Evolutionary conservation across 768 basidiomycete genomes (phyloP), one percentile per base, ranked within the genome.

Genomic region (Kondoa subrosea): DNA sequence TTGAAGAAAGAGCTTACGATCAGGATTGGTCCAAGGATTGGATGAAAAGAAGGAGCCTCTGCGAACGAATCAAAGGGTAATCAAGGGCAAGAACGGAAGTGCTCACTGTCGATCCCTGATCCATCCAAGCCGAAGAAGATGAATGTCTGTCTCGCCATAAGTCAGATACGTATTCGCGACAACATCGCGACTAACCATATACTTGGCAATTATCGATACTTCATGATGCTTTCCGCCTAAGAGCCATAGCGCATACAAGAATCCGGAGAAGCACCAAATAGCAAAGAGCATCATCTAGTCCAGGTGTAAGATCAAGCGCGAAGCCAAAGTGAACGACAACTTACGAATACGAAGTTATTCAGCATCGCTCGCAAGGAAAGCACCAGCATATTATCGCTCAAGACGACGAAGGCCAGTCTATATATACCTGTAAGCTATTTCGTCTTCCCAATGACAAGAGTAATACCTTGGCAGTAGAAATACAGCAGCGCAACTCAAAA

Each of bases 31-130:
- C 74, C 74, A n/a, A 68, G 70, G 0, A 69, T 29, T 0, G 66
- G 66, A 40, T 73, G 71, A 34, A 75, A 71, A n/a, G 70, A 34
- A 50, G 71, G 67, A 1, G 74, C 72, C 0, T 65, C 68, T 59
- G 58, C 58, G 56, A 56, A 25, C 15, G 15, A 56, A 56, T 15
- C 25, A 25, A 59, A 27, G 29, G 21, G 25, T 59, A 8, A 59
- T 4, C 14, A 4, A 12, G 4, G 30, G 4, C 21, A 25, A 27
- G 29, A 59, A 4, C 25, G 58, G 14, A 25, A 25, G 58, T 31
- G 30, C 21, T 14, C 58, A 31, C 58, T 32, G 3, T 73, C 71
- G 34, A 75, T 70, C 14, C 74, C 69, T 4, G 34, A 63, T 1
- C 56, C 40, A 57, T 67, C 65, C 2, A 68, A 56, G 17, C 69